Base-by-base conservation (phyloP, 2,329 filamentous ascomycete genomes). In the Metarhizium robertsii region DNA sequence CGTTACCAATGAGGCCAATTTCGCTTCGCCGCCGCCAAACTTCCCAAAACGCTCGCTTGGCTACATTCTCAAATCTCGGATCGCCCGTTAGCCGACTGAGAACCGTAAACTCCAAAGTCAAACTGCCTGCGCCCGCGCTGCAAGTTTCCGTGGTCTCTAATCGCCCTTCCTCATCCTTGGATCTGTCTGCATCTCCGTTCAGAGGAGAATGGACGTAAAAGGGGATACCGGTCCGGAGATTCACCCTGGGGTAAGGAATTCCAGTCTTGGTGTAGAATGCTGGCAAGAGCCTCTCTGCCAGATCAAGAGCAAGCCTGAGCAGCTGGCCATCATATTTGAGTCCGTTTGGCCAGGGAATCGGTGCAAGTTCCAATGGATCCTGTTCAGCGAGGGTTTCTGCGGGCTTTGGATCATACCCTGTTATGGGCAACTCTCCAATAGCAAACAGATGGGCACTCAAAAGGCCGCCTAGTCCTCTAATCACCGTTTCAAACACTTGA, bases 401-500 rank as follows among this genome's bases (percentile, higher is more conserved):
- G 25, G 65, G 68, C 32, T 60, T 69, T 3, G 89, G 83, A 2
- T 80, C 66, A 67, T 96, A 96, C 42, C 88, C 87, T 14, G 78
- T 75, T 55, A 97, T 96, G 1, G 94, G 94, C 55, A 99, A 73
- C 56, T 95, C 91, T 38, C 92, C 94, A 25, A 91, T 79, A 13
- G 94, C 92, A 69, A 99, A 99, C 46, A 96, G 75, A 73, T 99
- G 94, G 2, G 92, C 91, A 65, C 92, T 96, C 61, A 99, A 73
- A 55, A 99, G 75, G 0, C 94, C 94, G 14, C 94, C 94, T 49
- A 95, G 82, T 16, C 92, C 94, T 57, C 94, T 82, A 62, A 99
- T 99, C 40, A 96, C 92, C 0, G 92, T 97, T 75, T 99, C 94
- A 66, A 99, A 99, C 43, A 99, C 90, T 73, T 99, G 92, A 2